Evolutionary conservation across 1,139 yeast genomes (phyloP).

Genomic region (Debaryomyces singareniensis): DNA sequence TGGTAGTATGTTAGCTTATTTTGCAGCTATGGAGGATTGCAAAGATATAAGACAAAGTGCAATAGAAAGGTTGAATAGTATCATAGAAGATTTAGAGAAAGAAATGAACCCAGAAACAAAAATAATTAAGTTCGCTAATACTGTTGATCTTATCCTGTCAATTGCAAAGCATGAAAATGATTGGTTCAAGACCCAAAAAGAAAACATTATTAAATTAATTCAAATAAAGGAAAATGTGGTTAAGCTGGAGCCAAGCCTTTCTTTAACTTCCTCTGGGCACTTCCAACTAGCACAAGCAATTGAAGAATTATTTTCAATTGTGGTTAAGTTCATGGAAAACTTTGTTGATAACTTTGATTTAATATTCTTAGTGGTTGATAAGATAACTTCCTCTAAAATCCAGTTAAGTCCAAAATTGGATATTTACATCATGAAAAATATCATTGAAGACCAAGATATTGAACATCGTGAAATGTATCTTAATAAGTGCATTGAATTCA

Average conservation of each 20-base stretch:
- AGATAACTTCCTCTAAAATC: constrained; percentile 39
- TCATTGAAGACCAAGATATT: constrained; percentile 49
- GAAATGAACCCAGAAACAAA: constrained; percentile 50
- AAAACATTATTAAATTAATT: constrained; percentile 41
- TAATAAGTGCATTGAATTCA: constrained; percentile 43
- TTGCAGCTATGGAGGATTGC: constrained; percentile 57
- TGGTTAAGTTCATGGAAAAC: constrained; percentile 42
- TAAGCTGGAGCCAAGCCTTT: constrained; percentile 31
- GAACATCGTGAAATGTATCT: constrained; percentile 47
- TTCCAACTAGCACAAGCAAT: constrained; percentile 74
- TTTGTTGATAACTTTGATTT: constrained; percentile 23
- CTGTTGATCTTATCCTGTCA: constrained; percentile 57
- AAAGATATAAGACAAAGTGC: constrained; percentile 49
- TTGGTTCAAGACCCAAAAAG: constrained; percentile 59
- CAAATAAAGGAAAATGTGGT: constrained; percentile 40
- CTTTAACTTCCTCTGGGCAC: constrained; percentile 55
- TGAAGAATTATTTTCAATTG: constrained; percentile 51
- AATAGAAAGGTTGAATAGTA: constrained; percentile 42
- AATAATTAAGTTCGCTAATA: constrained; percentile 62
- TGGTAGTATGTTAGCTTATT: constrained; percentile 62
- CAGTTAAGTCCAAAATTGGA: constrained; percentile 45
- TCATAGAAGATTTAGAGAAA: constrained; percentile 28
- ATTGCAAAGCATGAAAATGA: constrained; percentile 45
- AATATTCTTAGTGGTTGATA: constrained; percentile 46
- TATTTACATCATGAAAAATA: constrained; percentile 49